Evolutionary conservation across 768 basidiomycete genomes (phyloP), one percentile per base, ranked within the genome.

Genomic region (Rhizopogon sp.): DNA sequence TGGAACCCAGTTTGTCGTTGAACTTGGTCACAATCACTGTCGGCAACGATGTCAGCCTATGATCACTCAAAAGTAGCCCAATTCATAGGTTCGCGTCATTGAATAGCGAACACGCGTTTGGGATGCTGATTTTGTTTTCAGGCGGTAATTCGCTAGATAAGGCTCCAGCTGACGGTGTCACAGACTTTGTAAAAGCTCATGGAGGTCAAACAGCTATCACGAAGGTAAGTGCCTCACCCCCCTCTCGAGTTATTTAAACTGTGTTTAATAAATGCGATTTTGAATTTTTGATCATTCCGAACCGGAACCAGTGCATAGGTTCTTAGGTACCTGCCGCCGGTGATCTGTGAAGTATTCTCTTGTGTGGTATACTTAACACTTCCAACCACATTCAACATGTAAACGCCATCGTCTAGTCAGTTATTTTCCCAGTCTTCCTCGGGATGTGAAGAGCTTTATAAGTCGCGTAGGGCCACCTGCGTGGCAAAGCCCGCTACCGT

Each of bases 131-230:
- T 54, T 47, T 45, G 35, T 59, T 35, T 54, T n/a, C 66, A 98
- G 97, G 97, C 65, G 95, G 93, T 58, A 98, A 98, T 74, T 84
- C 90, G 31, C 68, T 99, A 58, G 91, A 94, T 57, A 87, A 82
- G 57, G 95, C 95, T 31, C 76, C 2, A 20, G 77, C 86, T 28
- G 83, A 90, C 53, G 81, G 79, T 58, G 85, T 98, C 41, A 79
- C 84, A 59, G 94, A 98, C 74, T 98, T 96, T 72, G 95, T 98
- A 37, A 87, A 88, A 67, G 74, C 76, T 47, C 78, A 95, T 68
- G 94, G 95, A 9, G 97, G 97, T 55, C 97, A 99, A 72, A 96
- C 97, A 17, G 95, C 98, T 57, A 98, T 99, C 74, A 97, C 93
- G 56, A 98, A 98, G 78, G 97, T 94, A 62, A 58, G 80, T 66